Evolutionary conservation across 2,329 filamentous ascomycete species (phyloP).

Genomic region (Aspergillus quadrilineatus): DNA sequence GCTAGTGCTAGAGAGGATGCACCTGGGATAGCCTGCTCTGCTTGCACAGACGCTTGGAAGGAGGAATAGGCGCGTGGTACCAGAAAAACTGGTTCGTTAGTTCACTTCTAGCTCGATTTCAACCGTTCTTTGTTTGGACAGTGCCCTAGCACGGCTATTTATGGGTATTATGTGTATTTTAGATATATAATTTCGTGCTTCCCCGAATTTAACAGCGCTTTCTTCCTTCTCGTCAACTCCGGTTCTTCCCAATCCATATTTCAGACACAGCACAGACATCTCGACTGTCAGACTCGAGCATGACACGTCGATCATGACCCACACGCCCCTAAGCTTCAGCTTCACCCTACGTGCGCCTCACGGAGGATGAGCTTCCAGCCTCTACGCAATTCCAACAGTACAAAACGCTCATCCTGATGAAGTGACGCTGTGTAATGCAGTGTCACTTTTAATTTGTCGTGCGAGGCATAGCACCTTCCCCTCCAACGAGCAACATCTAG

Average conservation of each 20-base stretch:
- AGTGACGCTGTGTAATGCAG: background rate
- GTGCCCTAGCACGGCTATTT: background rate
- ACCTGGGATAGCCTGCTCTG: background rate
- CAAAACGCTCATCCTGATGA: background rate
- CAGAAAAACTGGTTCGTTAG: background rate
- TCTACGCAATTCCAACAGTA: background rate
- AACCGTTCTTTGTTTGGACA: background rate
- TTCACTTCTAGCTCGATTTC: background rate
- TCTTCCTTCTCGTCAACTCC: background rate
- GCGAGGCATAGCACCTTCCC: background rate
- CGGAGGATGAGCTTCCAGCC: background rate
- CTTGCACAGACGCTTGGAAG: background rate
- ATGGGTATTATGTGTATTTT: conserved; percentile 11
- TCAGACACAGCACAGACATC: background rate
- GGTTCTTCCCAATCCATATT: background rate
- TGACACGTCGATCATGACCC: conserved; percentile 6
- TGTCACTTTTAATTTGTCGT: background rate
- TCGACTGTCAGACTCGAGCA: background rate
- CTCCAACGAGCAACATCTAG: background rate
- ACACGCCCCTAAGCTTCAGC: background rate
- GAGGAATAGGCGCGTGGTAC: background rate
- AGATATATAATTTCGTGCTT: conserved; percentile 3
- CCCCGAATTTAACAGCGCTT: conserved; percentile 1
- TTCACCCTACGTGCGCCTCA: background rate
- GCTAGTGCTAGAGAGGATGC: background rate